Conservation (phyloP, 208 protist genomes). For the Leishmania arabica region DNA sequence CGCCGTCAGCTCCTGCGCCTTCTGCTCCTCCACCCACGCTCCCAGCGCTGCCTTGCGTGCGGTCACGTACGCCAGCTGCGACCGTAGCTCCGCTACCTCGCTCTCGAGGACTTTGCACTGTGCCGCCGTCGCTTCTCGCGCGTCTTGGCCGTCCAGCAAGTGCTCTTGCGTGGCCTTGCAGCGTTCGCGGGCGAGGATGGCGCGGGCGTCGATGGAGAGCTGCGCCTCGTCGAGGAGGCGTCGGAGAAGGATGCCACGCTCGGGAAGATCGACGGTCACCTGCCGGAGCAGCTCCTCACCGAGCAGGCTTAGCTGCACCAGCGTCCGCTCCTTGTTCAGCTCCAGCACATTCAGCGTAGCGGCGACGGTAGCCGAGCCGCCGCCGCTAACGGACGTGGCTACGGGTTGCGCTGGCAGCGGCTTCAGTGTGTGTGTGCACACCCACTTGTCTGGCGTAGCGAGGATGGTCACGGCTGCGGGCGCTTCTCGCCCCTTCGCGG, state of each 20-base stretch:
- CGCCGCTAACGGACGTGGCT: slow-evolving; percentile 22
- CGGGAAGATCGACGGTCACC: slow-evolving; percentile 58
- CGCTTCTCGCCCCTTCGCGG: not conserved
- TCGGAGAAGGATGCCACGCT: slow-evolving; percentile 62
- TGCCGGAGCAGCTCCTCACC: slow-evolving; percentile 58
- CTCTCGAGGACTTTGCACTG: slow-evolving; percentile 15
- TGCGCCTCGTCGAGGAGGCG: slow-evolving; percentile 57
- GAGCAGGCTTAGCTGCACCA: slow-evolving; percentile 48
- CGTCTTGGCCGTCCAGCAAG: slow-evolving; percentile 35
- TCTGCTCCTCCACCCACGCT: slow-evolving; percentile 23
- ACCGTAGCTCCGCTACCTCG: slow-evolving; percentile 37
- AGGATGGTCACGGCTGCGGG: slow-evolving; percentile 5
- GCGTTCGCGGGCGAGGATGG: slow-evolving; percentile 34
- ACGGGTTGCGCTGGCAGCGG: slow-evolving; percentile 22
- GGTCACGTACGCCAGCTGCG: slow-evolving; percentile 20
- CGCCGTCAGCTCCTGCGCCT: slow-evolving; percentile 9
- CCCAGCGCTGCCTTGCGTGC: slow-evolving; percentile 27
- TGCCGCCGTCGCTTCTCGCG: slow-evolving; percentile 22
- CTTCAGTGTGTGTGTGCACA: slow-evolving; percentile 21
- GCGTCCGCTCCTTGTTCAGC: slow-evolving; percentile 47
- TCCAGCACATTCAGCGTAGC: slow-evolving; percentile 49
- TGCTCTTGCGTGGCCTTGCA: slow-evolving; percentile 15
- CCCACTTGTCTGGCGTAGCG: slow-evolving; percentile 13
- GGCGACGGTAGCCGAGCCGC: slow-evolving; percentile 51
- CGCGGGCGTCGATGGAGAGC: slow-evolving; percentile 40